Base-by-base conservation (phyloP, 2,329 filamentous ascomycete genomes). In the Ophidiomyces ophidiicola region DNA sequence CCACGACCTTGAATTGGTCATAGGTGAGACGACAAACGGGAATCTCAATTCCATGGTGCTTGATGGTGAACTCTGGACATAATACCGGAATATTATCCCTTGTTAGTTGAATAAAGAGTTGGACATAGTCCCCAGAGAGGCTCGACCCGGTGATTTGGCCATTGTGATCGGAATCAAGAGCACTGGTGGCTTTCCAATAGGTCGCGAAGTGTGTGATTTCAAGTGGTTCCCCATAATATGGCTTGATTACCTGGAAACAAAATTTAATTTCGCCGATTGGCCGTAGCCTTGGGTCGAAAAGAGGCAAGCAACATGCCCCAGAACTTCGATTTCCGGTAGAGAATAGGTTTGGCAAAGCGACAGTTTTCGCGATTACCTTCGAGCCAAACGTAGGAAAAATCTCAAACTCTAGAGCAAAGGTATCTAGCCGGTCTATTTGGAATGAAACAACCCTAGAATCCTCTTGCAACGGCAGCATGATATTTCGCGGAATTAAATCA, bases 161-260 rank as follows among this genome's bases (percentile, higher is more conserved):
- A 54, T 75, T 90, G 17, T 82, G 80, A 32, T 86, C 82, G 36
- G 83, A 78, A 56, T 94, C 85, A 33, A 90, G 73, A 50, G 94
- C 86, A 53, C 86, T 94, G 1, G 90, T 98, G 0, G 88, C 88
- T 61, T 96, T 98, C 90, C 90, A 98, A 61, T 98, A 98, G 0
- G 90, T 96, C 46, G 93, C 90, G 52, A 96, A 98, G 54, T 96
- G 87, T 1, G 90, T 93, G 44, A 98, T 94, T 59, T 98, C 90
- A 15, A 98, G 68, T 3, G 90, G 86, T 44, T 86, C 81, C 5
- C 90, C 88, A 46, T 79, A 77, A 64, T 96, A 98, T 0, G 90
- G 90, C 54, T 94, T 94, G 58, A 98, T 92, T 18, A 96, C 85
- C 56, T 96, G 87, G 40, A 85, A 93, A 48, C 83, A 82, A 67